Percentiles rank a stretch among this genome's conserved stretches.
phyloP scores from a whole-genome alignment of 2,329 filamentous ascomycete species.

The Penicillium sp. region DNA sequence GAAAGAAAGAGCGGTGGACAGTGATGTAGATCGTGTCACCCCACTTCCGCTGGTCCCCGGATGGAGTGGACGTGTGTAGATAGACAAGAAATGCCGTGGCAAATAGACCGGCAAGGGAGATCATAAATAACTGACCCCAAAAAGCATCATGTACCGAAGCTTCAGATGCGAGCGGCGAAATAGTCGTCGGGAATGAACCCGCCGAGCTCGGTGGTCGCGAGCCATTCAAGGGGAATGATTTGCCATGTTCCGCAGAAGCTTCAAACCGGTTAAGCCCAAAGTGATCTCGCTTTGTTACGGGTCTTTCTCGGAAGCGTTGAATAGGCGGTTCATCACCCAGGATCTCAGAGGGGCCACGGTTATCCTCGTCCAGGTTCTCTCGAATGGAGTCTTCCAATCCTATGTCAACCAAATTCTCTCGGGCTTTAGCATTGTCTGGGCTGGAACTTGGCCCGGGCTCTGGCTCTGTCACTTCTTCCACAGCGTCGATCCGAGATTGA shows the following conservation, averaged over 20 bases:
- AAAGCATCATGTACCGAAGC: slow-evolving; percentile 83
- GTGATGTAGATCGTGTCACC: slow-evolving; percentile 95
- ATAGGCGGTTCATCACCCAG: slow-evolving; percentile 52
- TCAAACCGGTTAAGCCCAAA: slow-evolving; percentile 42
- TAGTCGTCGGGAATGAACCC: slow-evolving; percentile 55
- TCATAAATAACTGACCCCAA: slow-evolving; percentile 87
- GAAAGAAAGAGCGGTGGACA: slow-evolving; percentile 79
- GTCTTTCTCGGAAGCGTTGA: slow-evolving; percentile 54
- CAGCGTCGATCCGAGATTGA: slow-evolving; percentile 34
- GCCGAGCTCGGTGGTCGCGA: slow-evolving; percentile 51
- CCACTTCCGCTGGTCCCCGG: slow-evolving; percentile 64
- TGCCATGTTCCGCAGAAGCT: slow-evolving; percentile 53
- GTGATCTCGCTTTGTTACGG: slow-evolving; percentile 39
- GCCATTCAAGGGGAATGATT: slow-evolving; percentile 48
- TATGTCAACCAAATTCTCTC: slow-evolving; percentile 76
- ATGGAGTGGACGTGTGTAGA: slow-evolving; percentile 76
- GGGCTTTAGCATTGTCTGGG: slow-evolving; percentile 56
- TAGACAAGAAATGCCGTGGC: slow-evolving; percentile 87
- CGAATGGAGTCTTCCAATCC: slow-evolving; percentile 68
- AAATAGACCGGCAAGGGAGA: slow-evolving; percentile 78
- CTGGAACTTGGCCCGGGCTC: slow-evolving; percentile 30
- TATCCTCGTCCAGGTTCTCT: slow-evolving; percentile 45
- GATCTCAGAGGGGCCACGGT: slow-evolving; percentile 42
- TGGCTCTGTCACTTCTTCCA: slow-evolving; percentile 38
- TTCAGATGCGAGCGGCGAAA: slow-evolving; percentile 62